These are phyloP conservation scores for Thielaviopsis punctulata DNA, from an alignment of 2,329 filamentous ascomycete species.

Conservation along the genomic window DNA sequence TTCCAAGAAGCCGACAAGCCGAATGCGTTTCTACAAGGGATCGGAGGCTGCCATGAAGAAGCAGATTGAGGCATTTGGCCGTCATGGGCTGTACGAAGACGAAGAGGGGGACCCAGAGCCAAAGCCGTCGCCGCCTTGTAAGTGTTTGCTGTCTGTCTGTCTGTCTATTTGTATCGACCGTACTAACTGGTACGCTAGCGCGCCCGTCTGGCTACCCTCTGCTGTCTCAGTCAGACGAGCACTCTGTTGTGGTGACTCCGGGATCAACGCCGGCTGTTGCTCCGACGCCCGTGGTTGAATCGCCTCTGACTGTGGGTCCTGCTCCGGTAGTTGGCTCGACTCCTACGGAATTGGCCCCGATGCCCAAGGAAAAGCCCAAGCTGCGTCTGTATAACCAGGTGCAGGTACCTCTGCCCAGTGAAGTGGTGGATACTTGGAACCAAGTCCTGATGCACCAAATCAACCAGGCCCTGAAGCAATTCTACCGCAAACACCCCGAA, in stretches of 20 bases:
- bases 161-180: not conserved
- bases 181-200: not conserved
- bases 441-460: slow-evolving; percentile 53
- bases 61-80: slow-evolving; percentile 11
- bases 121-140: slow-evolving; percentile 6
- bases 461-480: slow-evolving; percentile 51
- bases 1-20: not conserved
- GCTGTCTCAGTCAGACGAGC: not conserved
- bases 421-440: slow-evolving; percentile 56
- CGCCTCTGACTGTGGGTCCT: not conserved
- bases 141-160: not conserved
- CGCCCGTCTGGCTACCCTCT: not conserved
- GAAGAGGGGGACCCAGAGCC: slow-evolving; percentile 4
- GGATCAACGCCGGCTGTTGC: not conserved
- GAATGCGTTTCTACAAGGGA: slow-evolving; percentile 4
- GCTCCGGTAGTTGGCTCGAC: not conserved
- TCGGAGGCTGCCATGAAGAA: slow-evolving; percentile 6
- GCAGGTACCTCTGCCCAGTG: slow-evolving; percentile 38
- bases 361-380: slow-evolving; percentile 21
- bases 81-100: not conserved
- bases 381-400: slow-evolving; percentile 43
- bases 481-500: slow-evolving; percentile 56
- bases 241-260: not conserved
- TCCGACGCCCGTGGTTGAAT: not conserved
- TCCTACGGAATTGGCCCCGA: not conserved